phyloP scores from a whole-genome alignment of 805 yeast species.

The Komagataella ulmi region DNA sequence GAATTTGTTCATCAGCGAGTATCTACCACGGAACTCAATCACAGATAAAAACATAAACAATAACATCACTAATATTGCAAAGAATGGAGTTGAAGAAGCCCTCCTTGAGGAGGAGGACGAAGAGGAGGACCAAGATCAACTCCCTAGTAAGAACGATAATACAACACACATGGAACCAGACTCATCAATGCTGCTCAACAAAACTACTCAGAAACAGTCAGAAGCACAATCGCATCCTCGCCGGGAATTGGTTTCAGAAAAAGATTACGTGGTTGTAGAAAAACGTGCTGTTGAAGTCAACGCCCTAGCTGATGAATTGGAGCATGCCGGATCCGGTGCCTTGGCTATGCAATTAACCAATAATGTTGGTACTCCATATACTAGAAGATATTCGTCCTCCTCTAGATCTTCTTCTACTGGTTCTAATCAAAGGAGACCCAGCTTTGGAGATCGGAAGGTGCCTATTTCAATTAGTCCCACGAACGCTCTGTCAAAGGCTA shows the following conservation, averaged over 20 bases:
- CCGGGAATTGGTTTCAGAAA: constrained; percentile 44
- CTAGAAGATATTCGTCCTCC: constrained; percentile 17
- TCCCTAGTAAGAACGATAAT: constrained; percentile 3
- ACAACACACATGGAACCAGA: constrained; percentile 1
- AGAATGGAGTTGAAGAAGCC: constrained; percentile 4
- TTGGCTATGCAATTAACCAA: constrained; percentile 13
- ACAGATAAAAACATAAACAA: constrained; percentile 3
- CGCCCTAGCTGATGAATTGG: constrained; percentile 88
- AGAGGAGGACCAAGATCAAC: not conserved
- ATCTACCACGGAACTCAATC: constrained; percentile 20
- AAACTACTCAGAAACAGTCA: constrained; percentile 1
- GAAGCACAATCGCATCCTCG: constrained; percentile 4
- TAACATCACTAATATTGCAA: not conserved
- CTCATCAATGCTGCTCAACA: not conserved
- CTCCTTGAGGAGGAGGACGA: constrained; percentile 1
- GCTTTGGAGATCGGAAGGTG: constrained; percentile 47
- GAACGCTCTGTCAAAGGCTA: constrained; percentile 77
- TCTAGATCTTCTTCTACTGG: constrained; percentile 33
- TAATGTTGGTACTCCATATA: constrained; percentile 9
- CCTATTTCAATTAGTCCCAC: constrained; percentile 70
- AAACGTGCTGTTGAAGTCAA: constrained; percentile 92
- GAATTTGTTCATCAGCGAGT: constrained; percentile 76
- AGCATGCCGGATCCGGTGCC: constrained; percentile 34
- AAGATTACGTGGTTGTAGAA: constrained; percentile 89
- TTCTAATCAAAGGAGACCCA: constrained; percentile 36